Conservation (phyloP, 1,284 basidiomycete species). For the Ustilago tritici region DNA sequence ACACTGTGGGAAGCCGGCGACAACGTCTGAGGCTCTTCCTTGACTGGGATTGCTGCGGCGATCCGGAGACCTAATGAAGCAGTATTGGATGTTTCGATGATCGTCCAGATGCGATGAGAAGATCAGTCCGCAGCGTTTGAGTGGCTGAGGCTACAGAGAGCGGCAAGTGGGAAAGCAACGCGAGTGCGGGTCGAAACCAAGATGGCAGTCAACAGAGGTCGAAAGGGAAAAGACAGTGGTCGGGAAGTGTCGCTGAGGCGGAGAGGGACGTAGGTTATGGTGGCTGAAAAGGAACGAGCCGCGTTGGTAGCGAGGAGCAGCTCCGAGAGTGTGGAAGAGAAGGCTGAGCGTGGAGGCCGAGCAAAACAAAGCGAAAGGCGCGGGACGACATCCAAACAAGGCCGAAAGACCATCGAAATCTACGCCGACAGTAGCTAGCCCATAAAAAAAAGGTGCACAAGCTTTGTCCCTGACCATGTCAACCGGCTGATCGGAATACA, state of each 20-base stretch:
- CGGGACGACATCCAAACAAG: constrained; percentile 2
- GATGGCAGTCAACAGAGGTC: neutral
- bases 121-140: neutral
- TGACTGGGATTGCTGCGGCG: neutral
- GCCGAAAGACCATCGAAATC: constrained; percentile 3
- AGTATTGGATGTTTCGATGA: neutral
- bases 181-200: neutral
- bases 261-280: neutral
- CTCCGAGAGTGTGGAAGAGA: neutral
- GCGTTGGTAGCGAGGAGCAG: neutral
- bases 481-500: neutral
- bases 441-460: neutral
- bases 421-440: neutral
- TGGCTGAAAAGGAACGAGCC: neutral
- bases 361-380: neutral
- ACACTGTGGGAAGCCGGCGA: neutral
- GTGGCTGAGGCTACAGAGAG: neutral
- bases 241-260: neutral
- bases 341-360: neutral
- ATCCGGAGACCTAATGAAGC: neutral
- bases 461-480: neutral
- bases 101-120: neutral
- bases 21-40: neutral
- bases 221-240: neutral
- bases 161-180: neutral